Evolutionary conservation across 176 grass and related monocot species (phyloP).

Genomic region (Ensete glaucum): DNA sequence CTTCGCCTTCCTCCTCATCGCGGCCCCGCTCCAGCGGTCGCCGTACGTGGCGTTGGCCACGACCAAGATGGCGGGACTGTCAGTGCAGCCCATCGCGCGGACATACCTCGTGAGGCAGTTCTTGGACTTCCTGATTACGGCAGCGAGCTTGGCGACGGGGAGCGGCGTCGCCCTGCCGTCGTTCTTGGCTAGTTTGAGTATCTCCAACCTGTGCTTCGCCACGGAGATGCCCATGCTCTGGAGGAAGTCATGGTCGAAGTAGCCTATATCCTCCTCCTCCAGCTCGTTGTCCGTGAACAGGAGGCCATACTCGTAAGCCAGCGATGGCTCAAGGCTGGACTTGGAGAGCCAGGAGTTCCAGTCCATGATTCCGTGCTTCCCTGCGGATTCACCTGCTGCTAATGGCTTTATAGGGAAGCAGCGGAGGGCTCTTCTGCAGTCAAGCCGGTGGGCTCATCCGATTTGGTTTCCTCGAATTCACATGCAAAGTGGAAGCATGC

Average conservation of each 20-base stretch:
- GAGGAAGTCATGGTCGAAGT: conserved; percentile 72
- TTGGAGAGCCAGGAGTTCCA: conserved; percentile 75
- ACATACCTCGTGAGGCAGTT: conserved; percentile 26
- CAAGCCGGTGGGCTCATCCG: no score
- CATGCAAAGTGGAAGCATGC: no score
- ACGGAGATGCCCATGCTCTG: conserved; percentile 64
- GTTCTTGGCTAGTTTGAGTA: conserved; percentile 53
- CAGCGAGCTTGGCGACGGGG: conserved; percentile 37
- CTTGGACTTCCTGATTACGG: conserved; percentile 35
- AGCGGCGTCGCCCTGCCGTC: conserved; percentile 23
- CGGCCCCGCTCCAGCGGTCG: background rate
- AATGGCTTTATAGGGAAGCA: background rate
- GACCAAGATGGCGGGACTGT: conserved; percentile 13
- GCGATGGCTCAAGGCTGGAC: conserved; percentile 33
- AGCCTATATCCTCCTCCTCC: conserved; percentile 36
- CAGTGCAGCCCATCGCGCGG: conserved; percentile 13
- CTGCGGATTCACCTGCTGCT: background rate
- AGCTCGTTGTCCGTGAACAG: conserved; percentile 64
- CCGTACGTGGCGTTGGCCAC: conserved; percentile 16
- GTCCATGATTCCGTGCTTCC: conserved; percentile 36
- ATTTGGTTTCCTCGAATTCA: no score
- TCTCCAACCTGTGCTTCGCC: conserved; percentile 80
- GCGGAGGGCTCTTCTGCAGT: background rate
- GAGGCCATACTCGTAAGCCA: conserved; percentile 50
- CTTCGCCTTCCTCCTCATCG: conserved; percentile 19